Base-by-base conservation (phyloP, 1,139 yeast genomes). In the Arxiozyma heterogenica region DNA sequence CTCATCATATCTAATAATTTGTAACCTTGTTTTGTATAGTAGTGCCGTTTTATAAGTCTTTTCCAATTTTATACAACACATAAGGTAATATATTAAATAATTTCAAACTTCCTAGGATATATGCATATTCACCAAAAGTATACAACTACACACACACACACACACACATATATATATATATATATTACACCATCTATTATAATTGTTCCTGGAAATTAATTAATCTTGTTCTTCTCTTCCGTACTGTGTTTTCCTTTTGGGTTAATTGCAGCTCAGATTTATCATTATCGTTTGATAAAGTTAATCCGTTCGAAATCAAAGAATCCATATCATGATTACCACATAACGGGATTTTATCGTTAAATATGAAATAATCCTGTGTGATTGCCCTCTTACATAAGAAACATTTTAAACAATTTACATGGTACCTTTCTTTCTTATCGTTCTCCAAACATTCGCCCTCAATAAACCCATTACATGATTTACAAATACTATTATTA, bases 381-480 rank as follows among this genome's bases (percentile, higher is more conserved):
- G 67, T 67, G 52, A 85, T 84, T 11, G 64, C 61, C 7, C 63
- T 58, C 23, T 70, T 66, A 68, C 94, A 85, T 49, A 73, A 69
- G 51, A 71, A 67, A 69, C 93, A 86, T 52, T 69, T 75, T 61
- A 86, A 73, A 67, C 94, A 86, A 45, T 75, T 68, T 27, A 77
- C 70, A 66, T 86, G 94, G 76, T 85, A 86, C 58, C 84, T 78
- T 63, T 83, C 87, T 50, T 71, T 68, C 49, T 80, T 69, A 64
- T 84, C 91, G 63, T 83, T 86, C 65, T 88, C 96, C 52, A 91
- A 76, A 68, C 98, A 93, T 65, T 81, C 82, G 17, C 98, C 98
- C 69, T 93, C 97, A 53, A 93, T 88, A 21, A 95, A 96, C 5
- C 64, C 64, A 11, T 78, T 74, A 69, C 98, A 93, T 18, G 75